Evolutionary conservation across 306 rosid genomes (phyloP), one percentile per base, ranked within the genome.

Genomic region (Vicia faba): DNA sequence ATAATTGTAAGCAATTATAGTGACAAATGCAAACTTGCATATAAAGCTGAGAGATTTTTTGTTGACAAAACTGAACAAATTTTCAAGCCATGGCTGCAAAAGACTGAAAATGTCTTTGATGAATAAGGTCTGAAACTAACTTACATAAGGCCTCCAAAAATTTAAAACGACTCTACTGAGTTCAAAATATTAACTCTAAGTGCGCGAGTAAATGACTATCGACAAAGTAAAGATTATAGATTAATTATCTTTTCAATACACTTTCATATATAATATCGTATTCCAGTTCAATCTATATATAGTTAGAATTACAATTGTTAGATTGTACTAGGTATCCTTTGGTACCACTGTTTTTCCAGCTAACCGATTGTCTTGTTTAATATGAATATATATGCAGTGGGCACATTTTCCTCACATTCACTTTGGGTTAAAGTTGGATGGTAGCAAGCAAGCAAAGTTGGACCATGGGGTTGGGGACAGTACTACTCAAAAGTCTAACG

Each of bases 321-420:
- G 23, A 18, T 55, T 33, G n/a, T 54, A 59, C 3, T 41, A 35
- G 28, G n/a, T 28, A 48, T 7, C 4, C 9, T 45, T 15, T 33
- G 25, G 55, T 36, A 39, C 59, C 69, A 23, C 35, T 19, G 11
- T 11, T 77, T 28, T 70, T 59, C 1, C 7, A 20, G 4, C 9
- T 29, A 53, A 11, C 64, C 68, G 72, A 59, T 44, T 20, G 35
- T 75, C 29, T 65, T 12, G 6, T 68, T 39, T 62, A 14, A 3
- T 31, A 31, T 33, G 33, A 20, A 33, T 14, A 58, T 58, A 0
- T 10, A 56, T 83, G 88, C 89, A 93, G 98, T 93, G 98, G 98
- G 98, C 98, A 79, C 98, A 93, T 86, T 90, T 89, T 64, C 98
- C 98, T 74, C 97, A 88, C 87, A 89, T 93, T 77, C 95, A 88